These are phyloP conservation scores for Alternaria arborescens DNA, from an alignment of 2,329 filamentous ascomycete species.

Conservation along the genomic window DNA sequence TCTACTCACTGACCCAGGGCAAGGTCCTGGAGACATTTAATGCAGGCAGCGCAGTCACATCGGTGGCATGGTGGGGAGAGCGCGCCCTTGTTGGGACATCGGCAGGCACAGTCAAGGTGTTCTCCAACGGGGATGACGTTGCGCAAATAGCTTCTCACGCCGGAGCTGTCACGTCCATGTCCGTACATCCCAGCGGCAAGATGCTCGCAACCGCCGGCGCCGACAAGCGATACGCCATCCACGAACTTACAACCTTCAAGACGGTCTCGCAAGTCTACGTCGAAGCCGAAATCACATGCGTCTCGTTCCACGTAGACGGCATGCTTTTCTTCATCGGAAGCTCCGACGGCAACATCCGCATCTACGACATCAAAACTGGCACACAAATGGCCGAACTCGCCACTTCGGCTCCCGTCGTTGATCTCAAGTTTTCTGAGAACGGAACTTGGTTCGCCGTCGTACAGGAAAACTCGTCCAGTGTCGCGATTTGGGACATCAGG, in stretches of 20 bases:
- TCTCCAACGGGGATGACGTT: conserved; percentile 73
- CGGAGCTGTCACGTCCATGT: conserved; percentile 78
- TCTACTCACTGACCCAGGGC: conserved; percentile 81
- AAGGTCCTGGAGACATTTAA: conserved; percentile 76
- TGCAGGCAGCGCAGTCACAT: conserved; percentile 71
- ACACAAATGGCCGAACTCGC: conserved; percentile 78
- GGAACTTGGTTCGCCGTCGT: conserved; percentile 93
- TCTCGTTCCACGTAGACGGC: conserved; percentile 95
- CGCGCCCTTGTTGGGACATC: conserved; percentile 77
- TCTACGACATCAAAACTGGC: conserved; percentile 86
- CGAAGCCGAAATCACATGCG: conserved; percentile 78
- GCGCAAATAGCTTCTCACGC: conserved; percentile 82
- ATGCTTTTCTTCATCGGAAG: conserved; percentile 88
- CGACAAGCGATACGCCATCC: conserved; percentile 92
- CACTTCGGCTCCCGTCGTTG: conserved; percentile 71
- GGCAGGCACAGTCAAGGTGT: conserved; percentile 81
- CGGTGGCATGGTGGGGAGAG: conserved; percentile 70
- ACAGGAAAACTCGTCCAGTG: conserved; percentile 76
- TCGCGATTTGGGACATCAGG: conserved; percentile 90
- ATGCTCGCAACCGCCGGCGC: conserved; percentile 86
- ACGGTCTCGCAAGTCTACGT: conserved; percentile 81
- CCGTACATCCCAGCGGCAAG: conserved; percentile 82
- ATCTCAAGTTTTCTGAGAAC: conserved; percentile 91
- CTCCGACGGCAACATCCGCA: conserved; percentile 79
- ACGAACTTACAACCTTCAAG: conserved; percentile 75